Conservation (phyloP, 2,329 filamentous ascomycete species). For the Trichoderma pleuroti region DNA sequence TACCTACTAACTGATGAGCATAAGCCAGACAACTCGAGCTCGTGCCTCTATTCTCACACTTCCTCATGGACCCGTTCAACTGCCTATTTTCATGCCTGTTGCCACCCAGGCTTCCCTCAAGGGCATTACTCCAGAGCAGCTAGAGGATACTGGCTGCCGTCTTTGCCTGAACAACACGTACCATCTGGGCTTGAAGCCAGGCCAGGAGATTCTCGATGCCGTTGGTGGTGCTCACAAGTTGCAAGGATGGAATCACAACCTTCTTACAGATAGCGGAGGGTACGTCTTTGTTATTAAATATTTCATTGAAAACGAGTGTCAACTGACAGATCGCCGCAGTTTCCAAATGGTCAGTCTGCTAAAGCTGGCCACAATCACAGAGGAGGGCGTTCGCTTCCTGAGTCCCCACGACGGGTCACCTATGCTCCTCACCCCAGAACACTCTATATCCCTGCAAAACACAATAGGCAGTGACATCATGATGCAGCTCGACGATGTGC, state of each 20-base stretch:
- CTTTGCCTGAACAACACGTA: constrained; percentile 98
- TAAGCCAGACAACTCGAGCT: constrained; percentile 79
- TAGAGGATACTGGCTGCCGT: constrained; percentile 83
- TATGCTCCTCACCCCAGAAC: constrained; percentile 96
- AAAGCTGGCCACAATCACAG: constrained; percentile 88
- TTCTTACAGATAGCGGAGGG: constrained; percentile 79
- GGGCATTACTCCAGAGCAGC: constrained; percentile 85
- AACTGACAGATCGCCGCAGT: constrained; percentile 44
- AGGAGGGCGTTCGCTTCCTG: constrained; percentile 93
- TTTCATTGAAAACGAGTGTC: neutral
- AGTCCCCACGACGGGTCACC: constrained; percentile 91
- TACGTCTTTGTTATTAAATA: constrained; percentile 33
- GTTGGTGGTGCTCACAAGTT: constrained; percentile 91
- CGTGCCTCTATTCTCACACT: constrained; percentile 83
- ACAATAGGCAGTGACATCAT: constrained; percentile 98
- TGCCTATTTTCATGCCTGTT: constrained; percentile 98
- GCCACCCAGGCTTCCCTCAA: constrained; percentile 96
- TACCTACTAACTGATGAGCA: constrained; percentile 23
- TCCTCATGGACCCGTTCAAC: constrained; percentile 83
- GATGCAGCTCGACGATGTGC: constrained; percentile 98
- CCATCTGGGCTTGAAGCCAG: constrained; percentile 90
- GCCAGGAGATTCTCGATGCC: constrained; percentile 80
- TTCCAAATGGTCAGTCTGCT: constrained; percentile 99
- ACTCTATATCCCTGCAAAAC: constrained; percentile 94
- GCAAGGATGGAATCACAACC: constrained; percentile 93